Evolutionary conservation across 2,329 filamentous ascomycete species (phyloP).

Genomic region (Paracoccidioides lutzii): DNA sequence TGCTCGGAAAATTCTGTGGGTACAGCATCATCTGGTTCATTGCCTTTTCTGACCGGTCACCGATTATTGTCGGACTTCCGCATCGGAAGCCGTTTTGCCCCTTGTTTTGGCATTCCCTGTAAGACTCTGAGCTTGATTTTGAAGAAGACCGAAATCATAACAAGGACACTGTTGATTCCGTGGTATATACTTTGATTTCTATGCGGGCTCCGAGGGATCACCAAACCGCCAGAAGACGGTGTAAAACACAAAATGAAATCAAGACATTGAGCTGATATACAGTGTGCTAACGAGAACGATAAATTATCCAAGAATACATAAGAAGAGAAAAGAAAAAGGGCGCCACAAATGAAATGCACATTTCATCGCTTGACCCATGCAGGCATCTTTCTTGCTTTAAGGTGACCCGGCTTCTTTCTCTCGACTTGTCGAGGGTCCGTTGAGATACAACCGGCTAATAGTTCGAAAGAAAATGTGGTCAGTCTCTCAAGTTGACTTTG

Average conservation of each 20-base stretch:
- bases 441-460: slow-evolving; percentile 75
- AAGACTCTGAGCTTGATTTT: no score
- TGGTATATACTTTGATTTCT: neutral
- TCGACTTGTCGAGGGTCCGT: slow-evolving; percentile 86
- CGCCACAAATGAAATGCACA: slow-evolving; percentile 5
- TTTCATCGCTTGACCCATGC: slow-evolving; percentile 80
- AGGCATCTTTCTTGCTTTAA: slow-evolving; percentile 97
- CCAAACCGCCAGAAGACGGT: neutral
- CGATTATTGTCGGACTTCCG: no score
- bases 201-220: neutral
- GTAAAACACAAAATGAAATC: neutral
- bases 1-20: no score
- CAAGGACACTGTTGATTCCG: neutral
- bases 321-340: slow-evolving; percentile 1
- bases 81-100: no score
- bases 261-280: neutral
- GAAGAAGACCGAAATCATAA: no score
- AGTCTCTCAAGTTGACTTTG: slow-evolving; percentile 5
- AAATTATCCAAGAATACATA: slow-evolving; percentile 3
- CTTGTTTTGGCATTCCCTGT: no score
- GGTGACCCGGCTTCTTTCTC: slow-evolving; percentile 90
- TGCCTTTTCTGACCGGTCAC: no score
- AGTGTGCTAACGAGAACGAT: neutral
- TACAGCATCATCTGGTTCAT: no score
- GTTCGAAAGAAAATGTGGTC: neutral